These are phyloP conservation scores for Cystoderma amianthinum DNA, from an alignment of 768 basidiomycete genomes.

Conservation along the genomic window DNA sequence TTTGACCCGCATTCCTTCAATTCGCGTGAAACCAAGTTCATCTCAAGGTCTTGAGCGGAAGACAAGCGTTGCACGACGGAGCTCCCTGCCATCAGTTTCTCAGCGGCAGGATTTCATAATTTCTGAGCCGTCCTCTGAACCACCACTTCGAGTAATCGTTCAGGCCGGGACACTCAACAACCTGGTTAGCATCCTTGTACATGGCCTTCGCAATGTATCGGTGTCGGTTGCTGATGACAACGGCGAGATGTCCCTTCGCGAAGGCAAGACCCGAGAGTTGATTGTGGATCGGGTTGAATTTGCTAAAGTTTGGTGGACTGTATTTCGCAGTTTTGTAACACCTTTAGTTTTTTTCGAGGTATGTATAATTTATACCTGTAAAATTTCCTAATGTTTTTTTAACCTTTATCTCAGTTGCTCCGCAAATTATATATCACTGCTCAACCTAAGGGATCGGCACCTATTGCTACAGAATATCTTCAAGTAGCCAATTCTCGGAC, in stretches of 20 bases:
- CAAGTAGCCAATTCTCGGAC: constrained; percentile 45
- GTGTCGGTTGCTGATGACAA: constrained; percentile 84
- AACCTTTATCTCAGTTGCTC: constrained; percentile 42
- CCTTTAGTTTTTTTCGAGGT: constrained; percentile 86
- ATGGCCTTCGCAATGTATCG: constrained; percentile 70
- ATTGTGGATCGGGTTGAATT: constrained; percentile 71
- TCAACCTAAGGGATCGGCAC: constrained; percentile 33
- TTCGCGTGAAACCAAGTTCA: constrained; percentile 68
- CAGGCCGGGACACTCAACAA: constrained; percentile 73
- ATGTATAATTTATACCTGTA: constrained; percentile 10
- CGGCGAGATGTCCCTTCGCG: constrained; percentile 73
- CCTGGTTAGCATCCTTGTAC: constrained; percentile 68
- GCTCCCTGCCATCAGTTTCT: constrained; percentile 73
- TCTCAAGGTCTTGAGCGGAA: constrained; percentile 72
- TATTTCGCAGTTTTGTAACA: constrained; percentile 75
- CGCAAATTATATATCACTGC: constrained; percentile 65
- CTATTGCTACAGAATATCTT: constrained; percentile 37
- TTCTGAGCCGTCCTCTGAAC: constrained; percentile 60
- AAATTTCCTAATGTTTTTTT: constrained; percentile 1
- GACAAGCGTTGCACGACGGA: constrained; percentile 65
- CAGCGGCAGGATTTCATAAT: constrained; percentile 50
- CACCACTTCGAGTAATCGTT: constrained; percentile 69
- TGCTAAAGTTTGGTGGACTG: constrained; percentile 75
- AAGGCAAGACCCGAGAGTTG: constrained; percentile 67
- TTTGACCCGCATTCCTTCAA: constrained; percentile 60